These are phyloP conservation scores for Colletotrichum caudatum DNA, from an alignment of 2,329 filamentous ascomycete genomes.

Conservation along the genomic window DNA sequence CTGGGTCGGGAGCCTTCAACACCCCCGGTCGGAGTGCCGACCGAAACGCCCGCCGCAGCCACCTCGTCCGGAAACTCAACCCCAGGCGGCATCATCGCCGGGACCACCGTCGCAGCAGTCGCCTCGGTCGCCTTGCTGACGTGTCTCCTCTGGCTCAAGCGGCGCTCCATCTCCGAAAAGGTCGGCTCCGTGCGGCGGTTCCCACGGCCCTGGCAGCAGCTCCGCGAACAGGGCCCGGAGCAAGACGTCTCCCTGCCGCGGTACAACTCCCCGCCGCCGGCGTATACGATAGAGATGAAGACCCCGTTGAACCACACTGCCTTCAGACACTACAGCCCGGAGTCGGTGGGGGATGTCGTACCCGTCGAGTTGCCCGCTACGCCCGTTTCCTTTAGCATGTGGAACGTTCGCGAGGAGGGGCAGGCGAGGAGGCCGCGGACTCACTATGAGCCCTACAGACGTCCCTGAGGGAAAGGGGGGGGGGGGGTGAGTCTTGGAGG, in stretches of 20 bases:
- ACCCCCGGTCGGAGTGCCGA: background rate
- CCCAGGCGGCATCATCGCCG: conserved; percentile 24
- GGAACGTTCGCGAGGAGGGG: conserved; percentile 27
- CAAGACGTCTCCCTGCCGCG: conserved; percentile 30
- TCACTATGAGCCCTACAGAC: conserved; percentile 35
- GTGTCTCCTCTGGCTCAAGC: conserved; percentile 34
- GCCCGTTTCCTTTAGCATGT: conserved; percentile 36
- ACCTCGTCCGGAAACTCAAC: conserved; percentile 9
- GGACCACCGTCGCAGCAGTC: conserved; percentile 33
- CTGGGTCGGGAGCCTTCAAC: conserved; percentile 6
- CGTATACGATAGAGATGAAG: conserved; percentile 21
- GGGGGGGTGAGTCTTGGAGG: background rate
- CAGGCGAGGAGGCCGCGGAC: conserved; percentile 17
- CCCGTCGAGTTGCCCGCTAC: conserved; percentile 37
- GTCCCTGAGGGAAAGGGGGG: conserved; percentile 14
- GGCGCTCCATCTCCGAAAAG: conserved; percentile 33
- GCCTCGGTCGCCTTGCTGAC: conserved; percentile 29
- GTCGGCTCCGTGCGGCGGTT: conserved; percentile 17
- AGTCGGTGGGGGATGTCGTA: conserved; percentile 22
- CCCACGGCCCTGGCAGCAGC: conserved; percentile 30
- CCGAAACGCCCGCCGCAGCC: conserved; percentile 3
- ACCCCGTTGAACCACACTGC: conserved; percentile 9
- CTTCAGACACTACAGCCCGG: conserved; percentile 38
- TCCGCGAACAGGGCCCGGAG: conserved; percentile 4
- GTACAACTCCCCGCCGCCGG: conserved; percentile 33